Evolutionary conservation across 768 basidiomycete species (phyloP).

Genomic region (Cyclocybe aegerita): DNA sequence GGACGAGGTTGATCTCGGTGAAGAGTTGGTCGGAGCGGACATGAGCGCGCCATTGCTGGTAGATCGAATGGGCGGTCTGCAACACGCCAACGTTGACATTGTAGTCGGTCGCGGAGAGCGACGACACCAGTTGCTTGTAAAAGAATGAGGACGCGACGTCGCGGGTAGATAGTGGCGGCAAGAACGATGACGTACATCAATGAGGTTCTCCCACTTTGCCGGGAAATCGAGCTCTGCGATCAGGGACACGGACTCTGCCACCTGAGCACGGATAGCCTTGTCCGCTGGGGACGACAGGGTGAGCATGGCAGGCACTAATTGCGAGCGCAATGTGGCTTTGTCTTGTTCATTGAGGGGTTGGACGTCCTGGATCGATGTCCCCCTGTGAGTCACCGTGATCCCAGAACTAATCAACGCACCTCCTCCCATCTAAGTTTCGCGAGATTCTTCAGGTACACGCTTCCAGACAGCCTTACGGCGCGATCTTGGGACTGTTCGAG

Average conservation of each 20-base stretch:
- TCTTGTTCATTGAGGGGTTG: conserved; percentile 69
- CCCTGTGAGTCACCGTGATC: not conserved
- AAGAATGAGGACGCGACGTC: not conserved
- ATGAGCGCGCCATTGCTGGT: conserved; percentile 88
- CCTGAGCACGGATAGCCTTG: conserved; percentile 75
- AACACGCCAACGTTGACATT: conserved; percentile 87
- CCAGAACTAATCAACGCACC: conserved; percentile 39
- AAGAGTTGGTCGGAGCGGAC: conserved; percentile 87
- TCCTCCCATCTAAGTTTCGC: conserved; percentile 88
- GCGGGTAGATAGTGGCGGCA: not conserved
- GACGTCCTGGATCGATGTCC: conserved; percentile 53
- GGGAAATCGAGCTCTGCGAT: conserved; percentile 95
- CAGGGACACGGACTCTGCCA: conserved; percentile 90
- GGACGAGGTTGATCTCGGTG: conserved; percentile 88
- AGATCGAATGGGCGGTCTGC: conserved; percentile 95
- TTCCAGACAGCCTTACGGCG: conserved; percentile 77
- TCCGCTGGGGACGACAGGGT: conserved; percentile 71
- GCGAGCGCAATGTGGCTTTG: conserved; percentile 67
- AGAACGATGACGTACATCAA: conserved; percentile 66
- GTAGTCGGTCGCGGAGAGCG: conserved; percentile 79
- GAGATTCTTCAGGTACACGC: conserved; percentile 91
- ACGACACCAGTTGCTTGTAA: conserved; percentile 81
- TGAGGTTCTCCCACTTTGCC: conserved; percentile 79
- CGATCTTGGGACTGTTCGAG: conserved; percentile 67
- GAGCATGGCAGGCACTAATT: conserved; percentile 92